Evolutionary conservation across 2,329 filamentous ascomycete genomes (phyloP).

Genomic region (Elsinoe ampelina): DNA sequence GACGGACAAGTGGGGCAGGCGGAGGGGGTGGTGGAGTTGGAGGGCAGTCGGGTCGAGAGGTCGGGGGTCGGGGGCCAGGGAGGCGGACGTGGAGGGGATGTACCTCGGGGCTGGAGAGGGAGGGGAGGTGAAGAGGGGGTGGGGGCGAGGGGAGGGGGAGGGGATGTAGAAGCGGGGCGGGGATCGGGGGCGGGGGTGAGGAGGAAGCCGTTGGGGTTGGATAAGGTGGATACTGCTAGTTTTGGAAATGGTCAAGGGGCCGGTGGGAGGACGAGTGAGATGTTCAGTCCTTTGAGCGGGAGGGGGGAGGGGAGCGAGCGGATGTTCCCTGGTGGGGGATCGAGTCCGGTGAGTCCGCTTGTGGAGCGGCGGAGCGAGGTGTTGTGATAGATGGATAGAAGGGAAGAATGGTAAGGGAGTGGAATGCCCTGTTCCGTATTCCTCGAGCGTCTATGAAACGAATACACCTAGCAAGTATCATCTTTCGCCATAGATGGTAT

Average conservation of each 20-base stretch:
- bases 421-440: constrained; percentile 5
- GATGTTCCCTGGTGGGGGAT: neutral
- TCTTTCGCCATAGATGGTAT: too few relatives aligned
- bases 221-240: neutral
- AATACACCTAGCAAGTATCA: neutral
- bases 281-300: neutral
- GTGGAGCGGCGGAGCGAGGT: neutral
- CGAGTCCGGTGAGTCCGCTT: neutral
- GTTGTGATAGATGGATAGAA: neutral
- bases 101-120: too few relatives aligned
- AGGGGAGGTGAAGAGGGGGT: too few relatives aligned
- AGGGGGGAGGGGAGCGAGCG: neutral
- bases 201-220: neutral
- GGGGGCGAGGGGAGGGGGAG: neutral
- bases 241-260: too few relatives aligned
- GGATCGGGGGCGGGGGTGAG: neutral
- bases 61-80: too few relatives aligned
- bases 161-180: neutral
- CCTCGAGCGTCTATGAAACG: constrained; percentile 1
- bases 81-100: too few relatives aligned
- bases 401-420: neutral
- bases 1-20: neutral
- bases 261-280: neutral
- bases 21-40: neutral
- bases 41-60: neutral